A percentile compares a stretch with the other conserved stretches of the same genome.
These are phyloP conservation scores for Trifolium fragiferum DNA, from an alignment of 306 rosid species.

Conservation along the genomic window DNA sequence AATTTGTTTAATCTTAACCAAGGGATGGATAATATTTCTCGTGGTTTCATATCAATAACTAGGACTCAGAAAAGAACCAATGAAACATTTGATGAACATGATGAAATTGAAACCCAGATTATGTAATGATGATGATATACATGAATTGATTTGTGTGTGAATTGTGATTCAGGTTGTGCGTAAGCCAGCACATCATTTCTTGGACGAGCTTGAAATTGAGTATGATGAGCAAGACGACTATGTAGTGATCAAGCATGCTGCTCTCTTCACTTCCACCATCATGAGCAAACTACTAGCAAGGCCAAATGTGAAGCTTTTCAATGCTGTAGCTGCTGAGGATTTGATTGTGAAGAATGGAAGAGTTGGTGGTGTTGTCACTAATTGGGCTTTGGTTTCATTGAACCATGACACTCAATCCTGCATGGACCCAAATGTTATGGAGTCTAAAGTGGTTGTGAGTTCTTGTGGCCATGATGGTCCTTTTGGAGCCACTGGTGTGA, in stretches of 20 bases:
- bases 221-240: conserved; percentile 84
- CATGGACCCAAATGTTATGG: conserved; percentile 98
- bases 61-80: background rate
- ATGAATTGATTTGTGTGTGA: background rate
- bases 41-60: background rate
- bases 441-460: conserved; percentile 87
- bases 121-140: background rate
- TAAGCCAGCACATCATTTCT: conserved; percentile 79
- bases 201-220: conserved; percentile 69
- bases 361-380: conserved; percentile 87
- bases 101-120: background rate
- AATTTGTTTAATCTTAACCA: too few species aligned
- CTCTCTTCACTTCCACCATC: conserved; percentile 90
- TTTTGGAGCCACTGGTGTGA: conserved; percentile 88
- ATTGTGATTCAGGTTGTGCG: conserved; percentile 60
- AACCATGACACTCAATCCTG: conserved; percentile 91
- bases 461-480: conserved; percentile 97
- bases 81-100: background rate
- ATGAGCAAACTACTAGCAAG: conserved; percentile 84
- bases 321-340: conserved; percentile 86
- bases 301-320: conserved; percentile 91
- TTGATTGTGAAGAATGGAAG: conserved; percentile 72
- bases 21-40: background rate
- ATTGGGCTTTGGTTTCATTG: conserved; percentile 91
- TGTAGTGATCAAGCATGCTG: conserved; percentile 87